phyloP scores from a whole-genome alignment of 2,329 filamentous ascomycete genomes.

The Exophiala calicioides region DNA sequence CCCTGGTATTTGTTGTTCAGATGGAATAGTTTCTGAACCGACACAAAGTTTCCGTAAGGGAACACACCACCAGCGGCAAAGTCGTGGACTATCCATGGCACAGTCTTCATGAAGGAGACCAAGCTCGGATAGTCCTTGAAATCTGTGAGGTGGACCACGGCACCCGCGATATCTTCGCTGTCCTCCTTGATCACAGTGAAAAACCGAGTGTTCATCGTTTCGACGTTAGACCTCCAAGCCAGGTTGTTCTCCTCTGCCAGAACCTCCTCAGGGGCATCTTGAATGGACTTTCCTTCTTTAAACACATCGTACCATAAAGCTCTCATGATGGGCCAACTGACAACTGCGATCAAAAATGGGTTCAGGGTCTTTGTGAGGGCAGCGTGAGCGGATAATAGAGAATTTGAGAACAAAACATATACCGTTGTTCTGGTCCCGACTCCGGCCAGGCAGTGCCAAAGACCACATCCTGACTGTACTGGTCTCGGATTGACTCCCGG shows the following conservation, averaged over 20 bases:
- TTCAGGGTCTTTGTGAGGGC: no score
- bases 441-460: no score
- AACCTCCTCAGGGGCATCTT: conserved; percentile 1
- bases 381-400: no score
- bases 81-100: conserved; percentile 6
- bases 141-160: conserved; percentile 8
- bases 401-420: no score
- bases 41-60: conserved; percentile 7
- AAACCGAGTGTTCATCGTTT: conserved; percentile 5
- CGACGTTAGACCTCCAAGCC: conserved; percentile 8
- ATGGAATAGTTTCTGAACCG: conserved; percentile 3
- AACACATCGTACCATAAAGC: conserved; percentile 12
- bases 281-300: conserved; percentile 4
- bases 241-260: conserved; percentile 8
- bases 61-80: conserved; percentile 3
- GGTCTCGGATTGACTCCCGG: no score
- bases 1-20: not conserved
- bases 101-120: not conserved
- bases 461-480: no score
- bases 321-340: no score
- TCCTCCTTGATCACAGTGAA: conserved; percentile 6
- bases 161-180: conserved; percentile 6
- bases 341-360: no score
- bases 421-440: no score
- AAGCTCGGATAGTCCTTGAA: conserved; percentile 5